Percentiles rank a stretch among this genome's conserved stretches.
These are phyloP conservation scores for Logfia minima DNA, from an alignment of 129 eudicot species.

Conservation along the genomic window DNA sequence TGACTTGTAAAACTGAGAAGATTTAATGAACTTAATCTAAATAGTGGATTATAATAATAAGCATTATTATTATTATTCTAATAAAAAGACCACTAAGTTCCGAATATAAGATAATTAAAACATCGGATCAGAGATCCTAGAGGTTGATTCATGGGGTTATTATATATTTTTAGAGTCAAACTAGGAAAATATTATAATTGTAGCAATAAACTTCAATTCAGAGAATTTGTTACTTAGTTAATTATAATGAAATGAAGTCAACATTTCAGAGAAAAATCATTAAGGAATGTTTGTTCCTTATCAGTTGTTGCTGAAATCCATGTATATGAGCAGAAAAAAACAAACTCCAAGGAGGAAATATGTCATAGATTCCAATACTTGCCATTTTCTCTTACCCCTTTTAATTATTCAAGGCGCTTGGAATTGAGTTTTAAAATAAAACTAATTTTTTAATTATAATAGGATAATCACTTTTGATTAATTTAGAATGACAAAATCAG, in stretches of 20 bases:
- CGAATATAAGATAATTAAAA: not conserved
- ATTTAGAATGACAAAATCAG: too few species aligned
- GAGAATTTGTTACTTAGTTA: constrained; percentile 11
- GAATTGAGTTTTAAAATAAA: too few species aligned
- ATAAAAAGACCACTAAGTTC: constrained; percentile 1
- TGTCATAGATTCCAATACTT: constrained; percentile 18
- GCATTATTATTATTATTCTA: constrained; percentile 4
- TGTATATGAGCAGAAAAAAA: constrained; percentile 25
- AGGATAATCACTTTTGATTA: too few species aligned
- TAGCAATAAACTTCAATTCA: constrained; percentile 14
- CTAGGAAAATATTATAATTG: constrained; percentile 15
- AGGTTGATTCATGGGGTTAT: constrained; percentile 12
- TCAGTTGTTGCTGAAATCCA: constrained; percentile 33
- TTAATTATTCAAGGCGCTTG: not conserved
- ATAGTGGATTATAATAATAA: too few species aligned
- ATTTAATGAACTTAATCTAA: not conserved
- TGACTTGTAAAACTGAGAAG: constrained; percentile 19
- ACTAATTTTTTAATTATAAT: too few species aligned
- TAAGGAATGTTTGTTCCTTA: constrained; percentile 37
- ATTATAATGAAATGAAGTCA: constrained; percentile 16
- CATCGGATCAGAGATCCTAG: constrained; percentile 25
- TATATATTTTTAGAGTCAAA: constrained; percentile 28
- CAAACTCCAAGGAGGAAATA: constrained; percentile 29
- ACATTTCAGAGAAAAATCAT: constrained; percentile 20
- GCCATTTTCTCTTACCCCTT: constrained; percentile 5